These are phyloP conservation scores for Lactuca sativa DNA, from an alignment of 129 eudicot genomes.

Conservation along the genomic window DNA sequence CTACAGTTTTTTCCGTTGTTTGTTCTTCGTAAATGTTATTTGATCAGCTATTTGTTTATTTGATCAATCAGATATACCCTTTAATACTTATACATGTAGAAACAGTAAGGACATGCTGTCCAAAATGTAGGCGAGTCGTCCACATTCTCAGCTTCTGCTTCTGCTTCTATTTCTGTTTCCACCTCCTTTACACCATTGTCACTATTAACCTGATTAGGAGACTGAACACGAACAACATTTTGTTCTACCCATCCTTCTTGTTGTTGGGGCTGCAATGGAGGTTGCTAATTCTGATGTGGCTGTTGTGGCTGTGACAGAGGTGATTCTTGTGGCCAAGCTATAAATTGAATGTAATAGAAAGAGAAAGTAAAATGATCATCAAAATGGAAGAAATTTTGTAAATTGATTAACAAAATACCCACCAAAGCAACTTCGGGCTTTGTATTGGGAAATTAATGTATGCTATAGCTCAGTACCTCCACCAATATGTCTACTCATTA, in stretches of 20 bases:
- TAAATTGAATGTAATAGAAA: too few species aligned
- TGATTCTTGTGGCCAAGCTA: constrained; percentile 27
- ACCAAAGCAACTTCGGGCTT: too few species aligned
- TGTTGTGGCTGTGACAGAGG: constrained; percentile 15
- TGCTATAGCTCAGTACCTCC: too few species aligned
- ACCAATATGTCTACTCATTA: too few species aligned
- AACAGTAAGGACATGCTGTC: constrained; percentile 94
- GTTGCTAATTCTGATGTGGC: constrained; percentile 10
- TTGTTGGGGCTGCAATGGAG: background rate
- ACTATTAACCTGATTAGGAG: constrained; percentile 9
- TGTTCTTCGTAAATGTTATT: too few species aligned
- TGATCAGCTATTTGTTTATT: too few species aligned
- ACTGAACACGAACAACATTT: constrained; percentile 4
- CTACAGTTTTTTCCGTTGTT: too few species aligned
- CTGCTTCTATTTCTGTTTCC: constrained; percentile 20
- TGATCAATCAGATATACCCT: constrained; percentile 22
- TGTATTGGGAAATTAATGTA: too few species aligned
- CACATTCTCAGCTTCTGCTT: constrained; percentile 22
- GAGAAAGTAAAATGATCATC: too few species aligned
- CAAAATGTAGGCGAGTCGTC: constrained; percentile 58
- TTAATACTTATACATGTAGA: constrained; percentile 65
- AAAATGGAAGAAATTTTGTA: too few species aligned
- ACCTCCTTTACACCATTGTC: constrained; percentile 38
- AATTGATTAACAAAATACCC: too few species aligned
- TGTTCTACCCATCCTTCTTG: background rate